phyloP scores from a whole-genome alignment of 2,329 filamentous ascomycete genomes.

The Chaetomium globosum region DNA sequence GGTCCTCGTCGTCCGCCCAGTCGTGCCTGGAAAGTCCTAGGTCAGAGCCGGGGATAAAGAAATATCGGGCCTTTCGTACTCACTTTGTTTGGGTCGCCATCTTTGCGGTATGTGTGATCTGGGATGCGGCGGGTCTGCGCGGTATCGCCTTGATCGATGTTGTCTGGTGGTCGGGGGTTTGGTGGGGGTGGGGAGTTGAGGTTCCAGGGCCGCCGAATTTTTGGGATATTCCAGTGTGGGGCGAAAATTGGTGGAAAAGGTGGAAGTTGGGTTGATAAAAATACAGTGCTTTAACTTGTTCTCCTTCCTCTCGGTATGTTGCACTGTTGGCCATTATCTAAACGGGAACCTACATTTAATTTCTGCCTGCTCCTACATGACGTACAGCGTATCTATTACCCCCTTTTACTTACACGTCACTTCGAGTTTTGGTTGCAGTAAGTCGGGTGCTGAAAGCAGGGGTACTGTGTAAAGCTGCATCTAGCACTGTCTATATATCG shows the following conservation, averaged over 20 bases:
- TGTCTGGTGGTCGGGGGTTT: slow-evolving; percentile 30
- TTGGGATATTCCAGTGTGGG: slow-evolving; percentile 37
- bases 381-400: neutral
- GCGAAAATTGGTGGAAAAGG: slow-evolving; percentile 32
- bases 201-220: slow-evolving; percentile 30
- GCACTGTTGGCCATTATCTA: too few relatives aligned
- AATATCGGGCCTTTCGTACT: slow-evolving; percentile 12
- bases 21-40: slow-evolving; percentile 56
- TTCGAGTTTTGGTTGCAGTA: neutral
- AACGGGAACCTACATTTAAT: too few relatives aligned
- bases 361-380: neutral
- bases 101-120: slow-evolving; percentile 24
- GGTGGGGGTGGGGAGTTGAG: slow-evolving; percentile 32
- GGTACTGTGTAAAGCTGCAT: neutral
- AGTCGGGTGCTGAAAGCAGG: neutral
- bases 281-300: neutral
- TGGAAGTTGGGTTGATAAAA: neutral
- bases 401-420: neutral
- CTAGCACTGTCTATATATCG: neutral
- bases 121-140: neutral
- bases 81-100: slow-evolving; percentile 37
- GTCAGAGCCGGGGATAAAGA: slow-evolving; percentile 1
- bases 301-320: too few relatives aligned
- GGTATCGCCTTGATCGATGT: slow-evolving; percentile 18
- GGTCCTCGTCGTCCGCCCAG: slow-evolving; percentile 96